phyloP scores from a whole-genome alignment of 805 yeast species.

The Suhomyces emberorum region DNA sequence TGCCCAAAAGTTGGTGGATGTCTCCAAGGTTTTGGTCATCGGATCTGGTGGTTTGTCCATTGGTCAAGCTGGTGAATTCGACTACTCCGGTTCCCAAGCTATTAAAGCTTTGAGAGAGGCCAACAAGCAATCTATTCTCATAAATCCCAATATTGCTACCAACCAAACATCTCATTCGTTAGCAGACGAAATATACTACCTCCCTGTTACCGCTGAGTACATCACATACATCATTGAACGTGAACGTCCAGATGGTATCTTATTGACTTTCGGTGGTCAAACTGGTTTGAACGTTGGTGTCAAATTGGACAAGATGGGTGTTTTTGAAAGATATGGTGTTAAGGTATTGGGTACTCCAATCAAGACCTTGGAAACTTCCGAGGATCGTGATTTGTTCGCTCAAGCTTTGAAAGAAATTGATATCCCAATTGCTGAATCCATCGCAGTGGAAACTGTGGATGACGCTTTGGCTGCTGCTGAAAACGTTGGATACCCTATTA shows the following conservation, averaged over 20 bases:
- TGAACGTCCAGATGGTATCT: slow-evolving; percentile 94
- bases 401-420: slow-evolving; percentile 92
- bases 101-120: slow-evolving; percentile 94
- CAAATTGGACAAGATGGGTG: slow-evolving; percentile 90
- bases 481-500: slow-evolving; percentile 87
- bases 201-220: slow-evolving; percentile 97
- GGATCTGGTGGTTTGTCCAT: slow-evolving; percentile 98
- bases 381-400: slow-evolving; percentile 95
- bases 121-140: slow-evolving; percentile 76
- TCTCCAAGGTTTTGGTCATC: slow-evolving; percentile 80
- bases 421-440: slow-evolving; percentile 95
- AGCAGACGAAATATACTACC: slow-evolving; percentile 92
- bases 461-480: slow-evolving; percentile 92
- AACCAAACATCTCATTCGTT: slow-evolving; percentile 93
- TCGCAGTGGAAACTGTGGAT: slow-evolving; percentile 91
- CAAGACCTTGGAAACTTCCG: slow-evolving; percentile 91
- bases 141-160: slow-evolving; percentile 95
- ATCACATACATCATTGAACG: slow-evolving; percentile 92
- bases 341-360: slow-evolving; percentile 98
- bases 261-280: slow-evolving; percentile 97
- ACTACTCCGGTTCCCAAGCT: slow-evolving; percentile 96
- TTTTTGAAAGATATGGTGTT: slow-evolving; percentile 83
- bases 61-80: slow-evolving; percentile 99
- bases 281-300: slow-evolving; percentile 97
- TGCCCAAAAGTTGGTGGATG: slow-evolving; percentile 72